A percentile compares a stretch with the other conserved stretches of the same genome.
These are phyloP conservation scores for Neonothopanus nambi DNA, from an alignment of 1,284 basidiomycete genomes.

Conservation along the genomic window DNA sequence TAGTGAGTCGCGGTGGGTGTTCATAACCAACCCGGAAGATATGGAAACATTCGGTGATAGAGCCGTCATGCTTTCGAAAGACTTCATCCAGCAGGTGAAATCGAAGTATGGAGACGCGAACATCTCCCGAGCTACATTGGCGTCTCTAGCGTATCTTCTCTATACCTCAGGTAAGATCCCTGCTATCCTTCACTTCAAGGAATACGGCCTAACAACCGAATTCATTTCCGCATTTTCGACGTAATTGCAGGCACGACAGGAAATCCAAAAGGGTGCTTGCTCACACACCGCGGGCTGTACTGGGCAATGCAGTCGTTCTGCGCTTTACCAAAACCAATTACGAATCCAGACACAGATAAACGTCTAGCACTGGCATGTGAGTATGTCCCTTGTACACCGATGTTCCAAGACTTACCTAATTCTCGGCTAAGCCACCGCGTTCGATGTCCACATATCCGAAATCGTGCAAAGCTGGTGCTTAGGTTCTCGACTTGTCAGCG, in stretches of 20 bases:
- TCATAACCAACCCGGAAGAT: slow-evolving; percentile 34
- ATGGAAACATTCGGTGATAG: slow-evolving; percentile 31
- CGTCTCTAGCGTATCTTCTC: slow-evolving; percentile 47
- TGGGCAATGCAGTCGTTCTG: slow-evolving; percentile 20
- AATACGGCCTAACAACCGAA: neutral
- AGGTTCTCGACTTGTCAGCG: slow-evolving; percentile 19
- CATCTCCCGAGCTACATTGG: slow-evolving; percentile 30
- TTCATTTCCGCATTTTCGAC: neutral
- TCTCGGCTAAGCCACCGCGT: slow-evolving; percentile 20
- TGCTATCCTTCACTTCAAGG: neutral
- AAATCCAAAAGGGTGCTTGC: slow-evolving; percentile 57
- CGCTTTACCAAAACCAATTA: slow-evolving; percentile 14
- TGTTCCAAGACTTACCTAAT: neutral
- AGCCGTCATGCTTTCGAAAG: slow-evolving; percentile 33
- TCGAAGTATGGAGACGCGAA: slow-evolving; percentile 29
- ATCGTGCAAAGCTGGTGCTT: slow-evolving; percentile 19
- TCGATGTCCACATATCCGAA: slow-evolving; percentile 22
- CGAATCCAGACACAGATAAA: slow-evolving; percentile 20
- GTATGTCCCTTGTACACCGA: neutral
- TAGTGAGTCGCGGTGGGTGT: slow-evolving; percentile 43
- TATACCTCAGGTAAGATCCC: slow-evolving; percentile 49
- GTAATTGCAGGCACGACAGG: slow-evolving; percentile 47
- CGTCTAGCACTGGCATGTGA: slow-evolving; percentile 19
- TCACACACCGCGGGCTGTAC: slow-evolving; percentile 35
- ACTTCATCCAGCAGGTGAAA: slow-evolving; percentile 19